These are phyloP conservation scores for Phaffomyces thermotolerans DNA, from an alignment of 805 yeast species.

Conservation along the genomic window DNA sequence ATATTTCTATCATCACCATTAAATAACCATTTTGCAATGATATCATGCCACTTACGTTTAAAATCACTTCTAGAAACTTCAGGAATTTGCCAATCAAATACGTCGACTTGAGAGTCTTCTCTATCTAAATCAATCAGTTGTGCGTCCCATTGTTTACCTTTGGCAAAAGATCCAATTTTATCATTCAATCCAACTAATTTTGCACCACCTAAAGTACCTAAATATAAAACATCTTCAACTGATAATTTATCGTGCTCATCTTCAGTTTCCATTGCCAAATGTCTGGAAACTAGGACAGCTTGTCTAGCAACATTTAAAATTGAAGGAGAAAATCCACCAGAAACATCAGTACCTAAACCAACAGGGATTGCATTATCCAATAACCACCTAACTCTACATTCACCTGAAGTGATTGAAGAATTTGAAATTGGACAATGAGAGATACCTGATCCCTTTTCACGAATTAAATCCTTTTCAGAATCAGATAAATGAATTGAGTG, in stretches of 20 bases:
- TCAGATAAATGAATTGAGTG: conserved; percentile 77
- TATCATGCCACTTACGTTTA: conserved; percentile 40
- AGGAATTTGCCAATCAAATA: conserved; percentile 69
- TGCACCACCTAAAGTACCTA: conserved; percentile 92
- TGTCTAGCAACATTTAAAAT: conserved; percentile 61
- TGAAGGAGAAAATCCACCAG: conserved; percentile 69
- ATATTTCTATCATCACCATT: conserved; percentile 93
- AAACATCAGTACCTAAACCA: conserved; percentile 72
- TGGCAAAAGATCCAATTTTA: conserved; percentile 59
- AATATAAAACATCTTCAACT: conserved; percentile 63
- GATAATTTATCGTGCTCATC: conserved; percentile 44
- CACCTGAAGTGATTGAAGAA: conserved; percentile 83
- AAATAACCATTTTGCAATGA: conserved; percentile 85
- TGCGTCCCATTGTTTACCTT: conserved; percentile 79
- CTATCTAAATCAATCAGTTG: conserved; percentile 63
- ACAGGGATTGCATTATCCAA: conserved; percentile 64
- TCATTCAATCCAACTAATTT: conserved; percentile 52
- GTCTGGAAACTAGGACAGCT: conserved; percentile 66
- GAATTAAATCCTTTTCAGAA: conserved; percentile 55
- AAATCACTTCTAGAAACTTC: conserved; percentile 17
- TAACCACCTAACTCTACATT: conserved; percentile 70
- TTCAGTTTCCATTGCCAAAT: conserved; percentile 50
- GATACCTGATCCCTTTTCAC: conserved; percentile 54
- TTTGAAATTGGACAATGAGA: conserved; percentile 94
- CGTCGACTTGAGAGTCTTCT: conserved; percentile 56